phyloP scores from a whole-genome alignment of 768 basidiomycete species.

The Chalciporus chontae region DNA sequence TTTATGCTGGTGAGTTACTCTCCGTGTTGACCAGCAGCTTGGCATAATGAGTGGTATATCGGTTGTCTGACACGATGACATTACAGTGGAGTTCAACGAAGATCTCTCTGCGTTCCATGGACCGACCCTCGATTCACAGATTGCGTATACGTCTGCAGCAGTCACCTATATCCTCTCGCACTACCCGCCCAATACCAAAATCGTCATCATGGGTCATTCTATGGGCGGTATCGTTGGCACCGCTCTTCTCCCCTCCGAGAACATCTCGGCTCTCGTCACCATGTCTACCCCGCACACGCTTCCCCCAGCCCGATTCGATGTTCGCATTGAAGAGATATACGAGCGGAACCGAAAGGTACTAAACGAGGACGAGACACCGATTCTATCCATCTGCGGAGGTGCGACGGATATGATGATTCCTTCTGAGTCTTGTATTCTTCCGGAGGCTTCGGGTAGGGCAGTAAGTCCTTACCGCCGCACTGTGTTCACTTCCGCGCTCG shows the following conservation, averaged over 20 bases:
- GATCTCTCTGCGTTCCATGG: constrained; percentile 96
- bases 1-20: constrained; percentile 69
- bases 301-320: constrained; percentile 86
- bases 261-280: constrained; percentile 82
- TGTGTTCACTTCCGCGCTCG: constrained; percentile 81
- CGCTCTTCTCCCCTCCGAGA: constrained; percentile 62
- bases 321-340: constrained; percentile 76
- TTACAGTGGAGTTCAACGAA: constrained; percentile 86
- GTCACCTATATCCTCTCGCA: constrained; percentile 76
- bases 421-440: constrained; percentile 80
- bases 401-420: constrained; percentile 89
- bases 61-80: background rate
- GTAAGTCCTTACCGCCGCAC: constrained; percentile 46
- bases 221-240: constrained; percentile 96
- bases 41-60: background rate
- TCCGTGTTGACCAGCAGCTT: background rate
- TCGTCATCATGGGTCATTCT: constrained; percentile 88
- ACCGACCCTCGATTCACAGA: constrained; percentile 80
- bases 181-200: constrained; percentile 59
- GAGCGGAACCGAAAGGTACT: constrained; percentile 40
- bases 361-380: constrained; percentile 49
- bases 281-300: constrained; percentile 92
- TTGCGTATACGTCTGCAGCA: constrained; percentile 64
- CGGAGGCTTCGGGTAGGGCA: constrained; percentile 17
- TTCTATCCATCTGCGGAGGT: constrained; percentile 88